Percentiles rank a stretch among this genome's conserved stretches.
These are phyloP conservation scores for Rhizoctonia solani DNA, from an alignment of 1,284 basidiomycete species.

Conservation along the genomic window DNA sequence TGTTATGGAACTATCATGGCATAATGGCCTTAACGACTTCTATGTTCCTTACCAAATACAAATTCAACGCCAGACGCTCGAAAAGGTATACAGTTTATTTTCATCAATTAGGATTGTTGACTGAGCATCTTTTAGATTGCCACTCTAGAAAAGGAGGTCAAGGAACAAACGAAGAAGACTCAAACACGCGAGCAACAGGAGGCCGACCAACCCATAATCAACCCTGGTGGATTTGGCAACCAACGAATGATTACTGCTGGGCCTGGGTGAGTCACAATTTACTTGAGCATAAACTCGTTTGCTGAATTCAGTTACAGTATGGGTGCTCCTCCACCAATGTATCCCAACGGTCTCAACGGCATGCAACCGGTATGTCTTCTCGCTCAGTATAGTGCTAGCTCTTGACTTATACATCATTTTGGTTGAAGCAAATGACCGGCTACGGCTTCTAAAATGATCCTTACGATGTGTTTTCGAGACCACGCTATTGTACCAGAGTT, in stretches of 20 bases:
- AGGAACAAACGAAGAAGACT: conserved; percentile 78
- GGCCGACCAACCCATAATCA: conserved; percentile 79
- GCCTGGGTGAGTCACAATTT: conserved; percentile 54
- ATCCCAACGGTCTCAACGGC: conserved; percentile 52
- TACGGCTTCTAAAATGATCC: conserved; percentile 35
- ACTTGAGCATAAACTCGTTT: conserved; percentile 13
- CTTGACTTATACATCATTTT: not conserved
- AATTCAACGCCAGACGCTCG: conserved; percentile 72
- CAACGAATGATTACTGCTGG: conserved; percentile 66
- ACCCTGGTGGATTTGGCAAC: conserved; percentile 67
- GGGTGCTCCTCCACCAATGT: conserved; percentile 44
- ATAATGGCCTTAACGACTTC: conserved; percentile 93
- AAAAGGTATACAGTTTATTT: conserved; percentile 53
- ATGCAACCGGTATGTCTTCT: conserved; percentile 52
- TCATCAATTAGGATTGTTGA: conserved; percentile 35
- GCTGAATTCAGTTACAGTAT: conserved; percentile 26
- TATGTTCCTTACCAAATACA: conserved; percentile 95
- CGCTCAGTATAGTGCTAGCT: not conserved
- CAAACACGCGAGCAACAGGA: conserved; percentile 86
- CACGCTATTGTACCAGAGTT: conserved; percentile 24
- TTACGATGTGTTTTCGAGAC: conserved; percentile 17
- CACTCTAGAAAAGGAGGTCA: conserved; percentile 79
- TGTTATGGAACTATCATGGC: conserved; percentile 95
- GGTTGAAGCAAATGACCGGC: conserved; percentile 39
- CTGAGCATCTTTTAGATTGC: conserved; percentile 55